Evolutionary conservation across 306 rosid species (phyloP), one percentile per base, ranked within the genome.

Genomic region (Prunus davidiana): DNA sequence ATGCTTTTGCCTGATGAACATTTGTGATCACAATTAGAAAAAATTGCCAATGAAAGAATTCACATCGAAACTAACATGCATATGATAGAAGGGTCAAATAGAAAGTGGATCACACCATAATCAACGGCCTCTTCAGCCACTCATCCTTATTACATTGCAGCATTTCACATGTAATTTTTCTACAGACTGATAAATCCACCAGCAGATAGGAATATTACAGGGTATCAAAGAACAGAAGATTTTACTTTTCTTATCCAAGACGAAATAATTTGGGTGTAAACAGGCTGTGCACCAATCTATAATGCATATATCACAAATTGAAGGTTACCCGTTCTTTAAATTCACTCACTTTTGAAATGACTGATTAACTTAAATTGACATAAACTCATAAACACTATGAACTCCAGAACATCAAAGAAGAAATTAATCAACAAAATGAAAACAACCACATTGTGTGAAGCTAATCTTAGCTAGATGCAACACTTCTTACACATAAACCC

Each of bases 1-100:
- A 90, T n/a, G 88, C 89, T 18, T 75, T 90, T 20, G 90, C 96
- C 97, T 95, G 90, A 34, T 49, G 51, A 69, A 63, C 52, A 71
- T 43, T 58, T 46, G 1, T 2, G 43, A 55, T 62, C 73, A 71
- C 71, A 73, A 34, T 78, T 68, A 73, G 58, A 25, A 5, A 30
- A 30, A 24, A 16, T 60, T 13, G 19, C 15, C 27, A 43, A 25
- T 0, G 3, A 25, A 45, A 34, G 16, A 11, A 6, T 20, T 19
- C 45, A 15, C 24, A n/a, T 3, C 54, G 16, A 32, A 54, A 18
- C 22, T 28, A 57, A 8, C n/a, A 22, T 11, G 63, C 46, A 34
- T 6, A 38, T 12, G 51, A 66, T 9, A 22, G 14, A 8, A 43
- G 32, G 8, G 8, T 8, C 24, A 51, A 54, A 8, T 18, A 11